A percentile compares a stretch with the other conserved stretches of the same genome.
Conservation (phyloP, 2,329 filamentous ascomycete species). For the Stachybotrys elegans region DNA sequence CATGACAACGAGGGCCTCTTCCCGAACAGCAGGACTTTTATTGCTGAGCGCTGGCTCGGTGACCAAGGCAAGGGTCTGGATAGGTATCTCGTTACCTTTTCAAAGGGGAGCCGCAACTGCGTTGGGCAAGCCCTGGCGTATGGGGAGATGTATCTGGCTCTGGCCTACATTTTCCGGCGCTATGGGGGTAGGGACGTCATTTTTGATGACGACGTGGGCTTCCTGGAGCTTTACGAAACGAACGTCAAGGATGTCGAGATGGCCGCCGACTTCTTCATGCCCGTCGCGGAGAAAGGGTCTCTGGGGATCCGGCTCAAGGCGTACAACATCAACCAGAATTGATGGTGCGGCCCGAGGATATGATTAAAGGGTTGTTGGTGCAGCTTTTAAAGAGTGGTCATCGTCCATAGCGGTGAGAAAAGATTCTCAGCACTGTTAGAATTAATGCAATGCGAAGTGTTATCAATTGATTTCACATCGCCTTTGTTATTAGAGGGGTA, state of each 20-base stretch:
- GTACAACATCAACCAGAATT: not conserved
- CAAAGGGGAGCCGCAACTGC: conserved; percentile 7
- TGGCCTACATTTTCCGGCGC: not conserved
- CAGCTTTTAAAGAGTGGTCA: too few relatives aligned
- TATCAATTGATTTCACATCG: too few relatives aligned
- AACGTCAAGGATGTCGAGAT: not conserved
- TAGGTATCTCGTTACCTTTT: conserved; percentile 4
- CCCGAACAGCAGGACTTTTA: not conserved
- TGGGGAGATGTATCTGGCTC: conserved; percentile 4
- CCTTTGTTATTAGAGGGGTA: too few relatives aligned
- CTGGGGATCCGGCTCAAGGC: not conserved
- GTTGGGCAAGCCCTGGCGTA: conserved; percentile 9
- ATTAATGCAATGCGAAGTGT: too few relatives aligned
- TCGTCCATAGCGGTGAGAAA: too few relatives aligned
- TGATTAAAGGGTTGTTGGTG: too few relatives aligned
- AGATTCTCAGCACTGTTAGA: too few relatives aligned
- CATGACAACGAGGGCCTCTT: not conserved
- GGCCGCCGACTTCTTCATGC: not conserved
- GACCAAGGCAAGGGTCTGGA: conserved; percentile 1
- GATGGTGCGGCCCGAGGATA: too few relatives aligned
- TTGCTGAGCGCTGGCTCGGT: conserved; percentile 3
- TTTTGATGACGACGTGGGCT: not conserved
- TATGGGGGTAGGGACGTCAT: not conserved
- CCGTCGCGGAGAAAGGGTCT: not conserved
- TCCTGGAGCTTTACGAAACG: not conserved